Evolutionary conservation across 495 filamentous ascomycete genomes (phyloP).

Genomic region (Aspergillus coremiiformis): DNA sequence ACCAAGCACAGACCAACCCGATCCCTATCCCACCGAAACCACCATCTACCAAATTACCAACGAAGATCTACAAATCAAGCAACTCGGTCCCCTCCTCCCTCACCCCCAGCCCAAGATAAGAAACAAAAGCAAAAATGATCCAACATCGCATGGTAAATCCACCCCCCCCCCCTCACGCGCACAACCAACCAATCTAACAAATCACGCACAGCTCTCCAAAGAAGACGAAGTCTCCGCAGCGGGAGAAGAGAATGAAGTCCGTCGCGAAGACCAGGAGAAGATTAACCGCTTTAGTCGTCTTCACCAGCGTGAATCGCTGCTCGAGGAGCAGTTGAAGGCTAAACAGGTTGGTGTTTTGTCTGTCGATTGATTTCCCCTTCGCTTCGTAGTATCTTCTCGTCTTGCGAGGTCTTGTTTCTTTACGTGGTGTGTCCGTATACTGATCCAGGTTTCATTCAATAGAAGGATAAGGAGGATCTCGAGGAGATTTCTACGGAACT

Average conservation of each 20-base stretch:
- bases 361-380: too few relatives aligned
- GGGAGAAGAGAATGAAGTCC: constrained; percentile 78
- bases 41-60: background rate
- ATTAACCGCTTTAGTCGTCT: constrained; percentile 97
- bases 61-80: constrained; percentile 4
- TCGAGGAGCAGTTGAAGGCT: constrained; percentile 74
- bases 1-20: too few relatives aligned
- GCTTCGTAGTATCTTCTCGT: too few relatives aligned
- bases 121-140: constrained; percentile 28
- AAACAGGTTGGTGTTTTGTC: constrained; percentile 59
- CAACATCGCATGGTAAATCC: constrained; percentile 37
- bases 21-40: background rate
- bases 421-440: too few relatives aligned
- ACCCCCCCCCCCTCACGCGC: background rate
- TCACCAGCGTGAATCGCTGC: constrained; percentile 69
- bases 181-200: constrained; percentile 3
- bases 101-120: background rate
- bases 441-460: background rate
- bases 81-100: background rate
- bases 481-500: constrained; percentile 87
- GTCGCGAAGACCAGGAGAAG: constrained; percentile 94
- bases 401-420: too few relatives aligned
- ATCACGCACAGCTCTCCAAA: constrained; percentile 63
- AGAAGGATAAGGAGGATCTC: constrained; percentile 98
- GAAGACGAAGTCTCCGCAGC: constrained; percentile 72